Evolutionary conservation across 2,329 filamentous ascomycete species (phyloP).

Genomic region (Fusarium redolens): DNA sequence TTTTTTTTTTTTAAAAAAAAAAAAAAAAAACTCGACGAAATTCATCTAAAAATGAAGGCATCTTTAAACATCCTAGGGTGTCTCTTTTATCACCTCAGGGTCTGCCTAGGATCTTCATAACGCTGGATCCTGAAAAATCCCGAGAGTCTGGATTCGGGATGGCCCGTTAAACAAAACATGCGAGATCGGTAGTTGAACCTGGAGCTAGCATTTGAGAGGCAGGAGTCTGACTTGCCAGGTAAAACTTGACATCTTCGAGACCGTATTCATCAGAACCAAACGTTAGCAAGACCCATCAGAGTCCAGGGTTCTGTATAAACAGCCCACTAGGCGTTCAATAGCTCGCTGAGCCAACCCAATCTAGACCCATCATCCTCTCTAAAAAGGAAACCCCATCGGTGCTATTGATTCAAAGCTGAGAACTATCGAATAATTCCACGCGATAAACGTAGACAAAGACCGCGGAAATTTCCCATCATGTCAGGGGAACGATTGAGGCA

Average conservation of each 20-base stretch:
- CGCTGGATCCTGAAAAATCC: neutral
- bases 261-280: neutral
- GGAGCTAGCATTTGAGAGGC: neutral
- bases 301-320: neutral
- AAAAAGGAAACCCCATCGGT: neutral
- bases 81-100: neutral
- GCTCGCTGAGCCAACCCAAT: neutral
- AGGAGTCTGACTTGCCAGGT: neutral
- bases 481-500: slow-evolving; percentile 4
- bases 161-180: neutral
- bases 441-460: neutral
- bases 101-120: no score
- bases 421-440: neutral
- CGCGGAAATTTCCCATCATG: slow-evolving; percentile 3
- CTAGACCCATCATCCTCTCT: neutral
- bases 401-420: slow-evolving; percentile 23
- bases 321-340: slow-evolving; percentile 20
- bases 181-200: neutral
- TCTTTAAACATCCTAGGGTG: no score
- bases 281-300: neutral
- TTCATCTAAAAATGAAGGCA: neutral
- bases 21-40: neutral
- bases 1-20: no score
- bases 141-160: neutral
- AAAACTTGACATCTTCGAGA: neutral